phyloP scores from a whole-genome alignment of 129 eudicot species.

The Glebionis coronaria region DNA sequence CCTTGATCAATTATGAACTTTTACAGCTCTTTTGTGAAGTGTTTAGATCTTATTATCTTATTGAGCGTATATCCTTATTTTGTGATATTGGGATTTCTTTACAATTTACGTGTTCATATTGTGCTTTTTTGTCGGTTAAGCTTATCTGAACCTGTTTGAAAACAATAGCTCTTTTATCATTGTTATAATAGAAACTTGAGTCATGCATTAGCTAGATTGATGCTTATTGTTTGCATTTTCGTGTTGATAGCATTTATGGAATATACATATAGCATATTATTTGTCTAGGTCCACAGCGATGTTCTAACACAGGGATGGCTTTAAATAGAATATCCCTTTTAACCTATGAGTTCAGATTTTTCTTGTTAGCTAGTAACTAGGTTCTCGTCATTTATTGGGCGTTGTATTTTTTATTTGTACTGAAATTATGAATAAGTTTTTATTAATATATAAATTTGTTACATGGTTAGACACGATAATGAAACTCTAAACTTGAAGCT shows the following conservation, averaged over 20 bases:
- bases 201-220: constrained; percentile 2
- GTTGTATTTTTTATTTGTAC: neutral
- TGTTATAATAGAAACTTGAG: constrained; percentile 4
- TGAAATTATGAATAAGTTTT: too few species aligned
- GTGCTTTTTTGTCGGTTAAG: neutral
- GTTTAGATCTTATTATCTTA: neutral
- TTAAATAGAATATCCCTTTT: neutral
- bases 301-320: neutral
- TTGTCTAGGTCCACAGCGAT: constrained; percentile 6
- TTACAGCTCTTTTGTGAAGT: neutral
- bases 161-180: neutral
- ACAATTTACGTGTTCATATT: neutral
- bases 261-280: neutral
- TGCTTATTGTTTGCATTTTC: constrained; percentile 7
- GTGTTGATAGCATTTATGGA: neutral
- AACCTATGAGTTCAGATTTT: neutral
- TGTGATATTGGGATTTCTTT: neutral
- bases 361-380: neutral
- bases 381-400: neutral
- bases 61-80: neutral
- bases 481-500: too few species aligned
- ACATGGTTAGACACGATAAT: too few species aligned
- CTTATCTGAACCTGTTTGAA: constrained; percentile 4
- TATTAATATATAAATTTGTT: neutral
- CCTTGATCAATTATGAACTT: neutral